Base-by-base conservation (phyloP, 2,329 filamentous ascomycete species). In the Acephala macrosclerotiorum region DNA sequence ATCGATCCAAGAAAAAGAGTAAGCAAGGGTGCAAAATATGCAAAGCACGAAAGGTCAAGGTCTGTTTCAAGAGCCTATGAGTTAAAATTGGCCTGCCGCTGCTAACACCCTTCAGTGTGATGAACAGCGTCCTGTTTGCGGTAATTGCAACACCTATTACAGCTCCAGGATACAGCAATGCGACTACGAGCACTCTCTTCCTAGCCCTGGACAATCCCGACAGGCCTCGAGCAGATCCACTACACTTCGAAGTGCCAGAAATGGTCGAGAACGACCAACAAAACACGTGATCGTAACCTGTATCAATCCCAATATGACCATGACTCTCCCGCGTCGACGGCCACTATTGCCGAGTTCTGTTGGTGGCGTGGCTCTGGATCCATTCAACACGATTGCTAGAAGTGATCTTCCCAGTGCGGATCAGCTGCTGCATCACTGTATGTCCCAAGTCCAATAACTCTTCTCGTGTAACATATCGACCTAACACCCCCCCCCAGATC, bases 391-490 rank as follows among this genome's bases (percentile, higher is more conserved):
- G 3, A 26, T 53, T 12, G 18, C 60, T 14, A 62, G 59, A 25
- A 58, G 58, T 53, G 29, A 40, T 16, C 35, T 65, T 35, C 58
- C 58, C 4, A 55, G 45, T 56, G 49, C 51, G 2, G 51, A 61
- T 51, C 25, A 65, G 5, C 38, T 65, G 5, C 33, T 65, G 14
- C 59, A 62, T 51, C 53, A 51, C 35, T 65, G 63, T 65, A 61
- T 5, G 58, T n/a, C 25, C 22, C n/a, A 47, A 29, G 25, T 35
- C 40, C 5, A 45, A 29, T 8, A 9, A 18, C 8, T 18, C 16
- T 20, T 29, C 12, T 58, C n/a, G n/a, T n/a, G n/a, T n/a, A n/a
- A 47, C 5, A 22, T 6, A 2, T 45, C 8, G 49, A 25, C 14
- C 47, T 51, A 51, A 51, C 47, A 51, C 5, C 6, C 18, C 6